phyloP scores from a whole-genome alignment of 345 rosid species.

The Eucalyptus regnans region DNA sequence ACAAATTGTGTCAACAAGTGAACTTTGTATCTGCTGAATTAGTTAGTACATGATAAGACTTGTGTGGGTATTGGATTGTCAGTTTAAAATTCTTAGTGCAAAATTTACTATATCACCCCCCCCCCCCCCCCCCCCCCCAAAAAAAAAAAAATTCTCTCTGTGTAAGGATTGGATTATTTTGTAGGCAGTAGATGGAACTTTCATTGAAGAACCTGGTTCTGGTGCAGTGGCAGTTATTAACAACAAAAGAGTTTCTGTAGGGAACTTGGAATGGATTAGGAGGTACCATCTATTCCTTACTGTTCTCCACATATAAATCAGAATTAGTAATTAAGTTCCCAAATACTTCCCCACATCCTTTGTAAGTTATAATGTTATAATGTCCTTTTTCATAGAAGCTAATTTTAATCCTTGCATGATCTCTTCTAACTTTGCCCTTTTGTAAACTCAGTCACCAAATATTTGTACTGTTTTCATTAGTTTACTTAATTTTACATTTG shows the following conservation, averaged over 20 bases:
- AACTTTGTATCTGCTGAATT: neutral
- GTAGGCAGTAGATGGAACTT: slow-evolving; percentile 77
- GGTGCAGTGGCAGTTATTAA: slow-evolving; percentile 70
- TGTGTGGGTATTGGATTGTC: neutral
- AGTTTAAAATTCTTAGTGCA: neutral
- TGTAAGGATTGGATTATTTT: neutral
- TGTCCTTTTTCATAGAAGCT: neutral
- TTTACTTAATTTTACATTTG: neutral
- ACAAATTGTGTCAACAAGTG: neutral
- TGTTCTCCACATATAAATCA: neutral
- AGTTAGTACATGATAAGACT: neutral
- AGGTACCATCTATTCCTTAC: slow-evolving; percentile 29
- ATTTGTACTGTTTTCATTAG: neutral
- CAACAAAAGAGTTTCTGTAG: slow-evolving; percentile 67
- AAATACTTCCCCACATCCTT: neutral
- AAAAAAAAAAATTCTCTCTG: too few species aligned
- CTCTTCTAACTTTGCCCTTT: neutral
- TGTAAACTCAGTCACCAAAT: neutral
- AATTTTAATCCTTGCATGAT: neutral
- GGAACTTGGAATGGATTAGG: slow-evolving; percentile 80
- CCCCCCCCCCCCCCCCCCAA: fast-evolving
- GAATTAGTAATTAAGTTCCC: neutral
- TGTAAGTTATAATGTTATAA: neutral
- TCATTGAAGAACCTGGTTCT: slow-evolving; percentile 89
- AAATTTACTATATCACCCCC: neutral